These are phyloP conservation scores for Drechslerella coelobrocha DNA, from an alignment of 2,329 filamentous ascomycete species.

Conservation along the genomic window DNA sequence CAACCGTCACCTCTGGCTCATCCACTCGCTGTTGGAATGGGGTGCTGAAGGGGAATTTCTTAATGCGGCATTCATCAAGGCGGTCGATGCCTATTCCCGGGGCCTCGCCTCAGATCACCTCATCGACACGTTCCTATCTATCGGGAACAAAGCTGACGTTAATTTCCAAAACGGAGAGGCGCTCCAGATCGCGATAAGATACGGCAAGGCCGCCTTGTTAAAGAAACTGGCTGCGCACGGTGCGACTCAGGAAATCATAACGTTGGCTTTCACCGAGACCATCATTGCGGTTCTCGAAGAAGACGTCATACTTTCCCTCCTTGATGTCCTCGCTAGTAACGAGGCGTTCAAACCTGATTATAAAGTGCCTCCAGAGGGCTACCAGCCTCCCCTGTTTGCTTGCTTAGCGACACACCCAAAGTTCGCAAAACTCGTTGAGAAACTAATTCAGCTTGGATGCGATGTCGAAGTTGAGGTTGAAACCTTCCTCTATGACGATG, in stretches of 20 bases:
- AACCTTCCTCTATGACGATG: constrained; percentile 15
- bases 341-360: constrained; percentile 3
- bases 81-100: constrained; percentile 5
- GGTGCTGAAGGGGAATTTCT: constrained; percentile 11
- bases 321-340: constrained; percentile 12
- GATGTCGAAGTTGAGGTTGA: constrained; percentile 10
- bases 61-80: constrained; percentile 21
- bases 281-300: constrained; percentile 15
- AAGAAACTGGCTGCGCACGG: constrained; percentile 3
- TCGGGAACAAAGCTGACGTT: constrained; percentile 17
- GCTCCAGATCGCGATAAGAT: constrained; percentile 19
- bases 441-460: constrained; percentile 13
- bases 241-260: constrained; percentile 13
- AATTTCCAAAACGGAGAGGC: constrained; percentile 17
- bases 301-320: constrained; percentile 8
- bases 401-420: constrained; percentile 16
- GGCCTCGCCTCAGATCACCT: constrained; percentile 12
- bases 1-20: constrained; percentile 17
- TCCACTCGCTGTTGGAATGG: constrained; percentile 17
- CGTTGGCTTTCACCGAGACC: constrained; percentile 6
- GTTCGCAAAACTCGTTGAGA: constrained; percentile 4
- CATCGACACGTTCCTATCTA: constrained; percentile 15
- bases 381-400: constrained; percentile 15
- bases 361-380: constrained; percentile 4
- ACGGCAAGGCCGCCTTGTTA: constrained; percentile 12